These are phyloP conservation scores for Penicillium ochrochloron DNA, from an alignment of 495 filamentous ascomycete species.

Conservation along the genomic window DNA sequence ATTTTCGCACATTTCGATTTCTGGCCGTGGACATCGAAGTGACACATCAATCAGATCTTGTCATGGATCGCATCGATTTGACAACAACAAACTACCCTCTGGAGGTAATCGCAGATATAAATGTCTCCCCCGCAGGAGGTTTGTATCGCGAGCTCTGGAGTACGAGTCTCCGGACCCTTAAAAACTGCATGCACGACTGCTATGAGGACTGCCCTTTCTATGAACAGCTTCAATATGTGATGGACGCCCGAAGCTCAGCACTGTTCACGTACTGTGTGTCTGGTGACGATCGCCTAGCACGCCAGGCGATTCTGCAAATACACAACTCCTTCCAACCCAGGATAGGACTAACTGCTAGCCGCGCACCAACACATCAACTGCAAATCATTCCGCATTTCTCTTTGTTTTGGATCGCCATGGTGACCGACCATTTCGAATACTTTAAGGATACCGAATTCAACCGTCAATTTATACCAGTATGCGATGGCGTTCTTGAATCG, in stretches of 20 bases:
- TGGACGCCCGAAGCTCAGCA: not conserved
- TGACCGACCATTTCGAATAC: too few relatives aligned
- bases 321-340: not conserved
- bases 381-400: not conserved
- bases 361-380: not conserved
- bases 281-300: not conserved
- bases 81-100: not conserved
- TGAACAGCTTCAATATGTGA: not conserved
- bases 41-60: not conserved
- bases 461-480: too few relatives aligned
- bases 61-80: not conserved
- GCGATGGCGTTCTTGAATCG: too few relatives aligned
- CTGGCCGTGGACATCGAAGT: not conserved
- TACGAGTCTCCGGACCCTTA: not conserved
- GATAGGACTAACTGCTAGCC: not conserved
- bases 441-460: too few relatives aligned
- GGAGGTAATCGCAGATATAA: not conserved
- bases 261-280: not conserved
- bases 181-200: not conserved
- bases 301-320: not conserved
- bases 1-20: not conserved
- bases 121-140: too few relatives aligned
- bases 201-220: slow-evolving; percentile 3
- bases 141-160: not conserved
- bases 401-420: not conserved